Percentiles rank a stretch among this genome's conserved stretches.
Evolutionary conservation across 805 yeast genomes (phyloP).

Genomic region (Peterozyma xylosa): DNA sequence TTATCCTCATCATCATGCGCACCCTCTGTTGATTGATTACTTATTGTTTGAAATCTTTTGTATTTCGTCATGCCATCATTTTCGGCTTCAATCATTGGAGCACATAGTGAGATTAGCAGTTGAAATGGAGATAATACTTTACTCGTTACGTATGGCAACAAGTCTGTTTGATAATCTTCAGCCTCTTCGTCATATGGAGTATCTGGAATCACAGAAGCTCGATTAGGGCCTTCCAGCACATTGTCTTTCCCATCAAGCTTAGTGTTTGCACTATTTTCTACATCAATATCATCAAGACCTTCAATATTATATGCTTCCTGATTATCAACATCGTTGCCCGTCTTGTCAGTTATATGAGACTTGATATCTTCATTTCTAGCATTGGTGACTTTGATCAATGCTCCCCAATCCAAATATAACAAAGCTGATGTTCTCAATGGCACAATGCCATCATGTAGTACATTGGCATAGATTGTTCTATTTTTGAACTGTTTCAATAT

Average conservation of each 20-base stretch:
- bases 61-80: constrained; percentile 14
- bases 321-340: constrained; percentile 2
- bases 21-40: constrained; percentile 4
- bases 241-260: background rate
- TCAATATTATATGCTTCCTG: constrained; percentile 10
- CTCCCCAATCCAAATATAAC: constrained; percentile 80
- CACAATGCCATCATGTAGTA: constrained; percentile 90
- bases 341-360: background rate
- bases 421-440: constrained; percentile 88
- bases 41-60: constrained; percentile 21
- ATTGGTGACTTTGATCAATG: constrained; percentile 43
- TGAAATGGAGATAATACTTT: constrained; percentile 31
- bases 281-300: constrained; percentile 9
- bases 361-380: constrained; percentile 15
- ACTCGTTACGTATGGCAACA: constrained; percentile 14
- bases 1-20: constrained; percentile 11
- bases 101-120: constrained; percentile 35
- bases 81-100: constrained; percentile 21
- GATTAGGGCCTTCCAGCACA: constrained; percentile 8
- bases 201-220: constrained; percentile 20
- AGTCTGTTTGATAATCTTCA: constrained; percentile 1
- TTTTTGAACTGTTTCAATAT: constrained; percentile 56
- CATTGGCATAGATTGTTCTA: constrained; percentile 84
- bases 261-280: constrained; percentile 4
- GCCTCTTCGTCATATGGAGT: constrained; percentile 11